Conservation (phyloP, 805 yeast species). For the Danielia oregonensis region DNA sequence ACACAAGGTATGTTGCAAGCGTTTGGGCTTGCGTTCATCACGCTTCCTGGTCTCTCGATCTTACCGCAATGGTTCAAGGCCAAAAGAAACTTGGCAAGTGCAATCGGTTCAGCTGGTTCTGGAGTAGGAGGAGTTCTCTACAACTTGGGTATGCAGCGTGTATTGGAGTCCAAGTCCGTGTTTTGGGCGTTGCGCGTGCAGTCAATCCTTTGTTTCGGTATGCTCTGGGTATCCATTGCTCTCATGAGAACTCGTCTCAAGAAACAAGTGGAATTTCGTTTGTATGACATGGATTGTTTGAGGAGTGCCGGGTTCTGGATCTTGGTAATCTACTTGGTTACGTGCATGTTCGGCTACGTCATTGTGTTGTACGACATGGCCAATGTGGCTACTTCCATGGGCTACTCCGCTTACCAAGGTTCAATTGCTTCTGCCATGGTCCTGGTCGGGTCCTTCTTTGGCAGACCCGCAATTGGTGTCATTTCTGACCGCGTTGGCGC, state of each 20-base stretch:
- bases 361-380: slow-evolving; percentile 55
- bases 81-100: slow-evolving; percentile 53
- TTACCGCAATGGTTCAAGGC: slow-evolving; percentile 71
- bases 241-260: slow-evolving; percentile 12
- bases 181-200: slow-evolving; percentile 52
- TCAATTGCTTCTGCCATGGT: slow-evolving; percentile 59
- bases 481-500: slow-evolving; percentile 52
- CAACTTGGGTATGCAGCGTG: slow-evolving; percentile 38
- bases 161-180: slow-evolving; percentile 35
- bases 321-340: slow-evolving; percentile 36
- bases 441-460: slow-evolving; percentile 51
- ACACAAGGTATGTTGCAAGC: slow-evolving; percentile 69
- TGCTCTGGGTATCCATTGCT: slow-evolving; percentile 12
- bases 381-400: slow-evolving; percentile 57
- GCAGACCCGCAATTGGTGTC: slow-evolving; percentile 55
- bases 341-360: slow-evolving; percentile 59
- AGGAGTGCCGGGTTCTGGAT: slow-evolving; percentile 41
- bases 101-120: slow-evolving; percentile 46
- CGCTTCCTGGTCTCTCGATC: slow-evolving; percentile 55
- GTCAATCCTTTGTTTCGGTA: slow-evolving; percentile 14
- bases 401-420: slow-evolving; percentile 52
- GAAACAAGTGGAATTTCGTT: slow-evolving; percentile 19
- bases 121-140: slow-evolving; percentile 52
- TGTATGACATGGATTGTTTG: slow-evolving; percentile 41
- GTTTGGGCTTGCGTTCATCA: slow-evolving; percentile 50